These are phyloP conservation scores for Ilex aquifolium DNA, from an alignment of 257 asterid genomes.

Conservation along the genomic window DNA sequence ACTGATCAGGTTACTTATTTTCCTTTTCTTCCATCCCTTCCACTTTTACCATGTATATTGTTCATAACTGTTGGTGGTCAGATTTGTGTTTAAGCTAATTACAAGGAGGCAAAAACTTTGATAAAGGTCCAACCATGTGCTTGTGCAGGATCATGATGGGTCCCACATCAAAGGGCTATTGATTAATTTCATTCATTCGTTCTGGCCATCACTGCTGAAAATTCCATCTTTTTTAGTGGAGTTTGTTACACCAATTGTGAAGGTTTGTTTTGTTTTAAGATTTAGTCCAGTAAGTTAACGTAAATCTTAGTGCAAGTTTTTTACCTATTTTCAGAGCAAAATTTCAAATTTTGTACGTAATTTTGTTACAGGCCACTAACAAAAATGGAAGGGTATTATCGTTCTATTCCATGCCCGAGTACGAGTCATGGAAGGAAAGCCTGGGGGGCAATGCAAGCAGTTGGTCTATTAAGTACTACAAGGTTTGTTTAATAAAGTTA, in stretches of 20 bases:
- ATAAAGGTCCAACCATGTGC: conserved; percentile 2
- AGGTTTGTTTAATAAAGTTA: conserved; percentile 47
- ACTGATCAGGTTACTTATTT: conserved; percentile 76
- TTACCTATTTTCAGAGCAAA: no score
- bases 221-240: conserved; percentile 78
- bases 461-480: conserved; percentile 93
- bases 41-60: background rate
- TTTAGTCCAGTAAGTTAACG: background rate
- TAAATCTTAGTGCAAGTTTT: background rate
- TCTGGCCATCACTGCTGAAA: conserved; percentile 93
- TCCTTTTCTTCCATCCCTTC: conserved; percentile 1
- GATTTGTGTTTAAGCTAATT: no score
- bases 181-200: conserved; percentile 85
- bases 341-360: background rate
- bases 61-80: no score
- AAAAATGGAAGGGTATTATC: conserved; percentile 43
- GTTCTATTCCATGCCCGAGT: conserved; percentile 93
- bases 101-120: background rate
- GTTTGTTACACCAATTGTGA: conserved; percentile 93
- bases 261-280: conserved; percentile 34
- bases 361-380: conserved; percentile 52
- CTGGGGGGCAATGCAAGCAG: conserved; percentile 54
- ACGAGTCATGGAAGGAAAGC: conserved; percentile 74
- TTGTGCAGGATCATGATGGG: conserved; percentile 92
- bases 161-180: conserved; percentile 94